These are phyloP conservation scores for Sherardia arvensis DNA, from an alignment of 257 asterid genomes.

Conservation along the genomic window DNA sequence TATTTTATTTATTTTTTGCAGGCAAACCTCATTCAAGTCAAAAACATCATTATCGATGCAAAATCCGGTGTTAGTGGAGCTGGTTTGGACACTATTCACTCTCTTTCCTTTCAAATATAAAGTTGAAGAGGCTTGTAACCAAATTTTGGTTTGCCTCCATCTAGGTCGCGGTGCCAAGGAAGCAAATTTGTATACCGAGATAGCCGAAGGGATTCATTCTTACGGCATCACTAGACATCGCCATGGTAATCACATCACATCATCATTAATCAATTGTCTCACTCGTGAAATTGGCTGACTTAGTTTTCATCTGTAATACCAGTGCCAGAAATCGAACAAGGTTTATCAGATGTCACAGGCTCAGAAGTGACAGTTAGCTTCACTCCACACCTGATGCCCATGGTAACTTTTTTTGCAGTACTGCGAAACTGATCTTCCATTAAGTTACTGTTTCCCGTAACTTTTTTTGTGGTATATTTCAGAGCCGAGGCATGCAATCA, in stretches of 20 bases:
- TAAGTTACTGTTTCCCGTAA: background rate
- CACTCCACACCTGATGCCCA: conserved; percentile 95
- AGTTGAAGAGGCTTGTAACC: conserved; percentile 4
- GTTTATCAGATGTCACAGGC: conserved; percentile 68
- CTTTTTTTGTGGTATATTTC: conserved; percentile 9
- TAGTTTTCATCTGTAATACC: conserved; percentile 15
- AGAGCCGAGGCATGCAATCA: conserved; percentile 99
- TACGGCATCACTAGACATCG: conserved; percentile 85
- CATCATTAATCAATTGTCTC: background rate
- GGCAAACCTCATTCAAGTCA: conserved; percentile 72
- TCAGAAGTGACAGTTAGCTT: conserved; percentile 89
- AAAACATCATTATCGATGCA: conserved; percentile 77
- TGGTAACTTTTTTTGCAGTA: conserved; percentile 37
- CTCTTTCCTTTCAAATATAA: conserved; percentile 2
- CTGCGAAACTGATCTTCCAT: background rate
- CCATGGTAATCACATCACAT: conserved; percentile 56
- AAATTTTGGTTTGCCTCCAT: conserved; percentile 14
- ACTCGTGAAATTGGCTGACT: background rate
- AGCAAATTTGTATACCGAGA: conserved; percentile 87
- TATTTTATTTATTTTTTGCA: conserved; percentile 33
- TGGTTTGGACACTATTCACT: conserved; percentile 36
- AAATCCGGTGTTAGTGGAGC: conserved; percentile 99
- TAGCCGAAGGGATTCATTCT: conserved; percentile 93
- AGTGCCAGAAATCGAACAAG: conserved; percentile 99
- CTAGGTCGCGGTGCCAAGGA: conserved; percentile 96